Base-by-base conservation (phyloP, 805 yeast genomes). In the Ogataea henricii region DNA sequence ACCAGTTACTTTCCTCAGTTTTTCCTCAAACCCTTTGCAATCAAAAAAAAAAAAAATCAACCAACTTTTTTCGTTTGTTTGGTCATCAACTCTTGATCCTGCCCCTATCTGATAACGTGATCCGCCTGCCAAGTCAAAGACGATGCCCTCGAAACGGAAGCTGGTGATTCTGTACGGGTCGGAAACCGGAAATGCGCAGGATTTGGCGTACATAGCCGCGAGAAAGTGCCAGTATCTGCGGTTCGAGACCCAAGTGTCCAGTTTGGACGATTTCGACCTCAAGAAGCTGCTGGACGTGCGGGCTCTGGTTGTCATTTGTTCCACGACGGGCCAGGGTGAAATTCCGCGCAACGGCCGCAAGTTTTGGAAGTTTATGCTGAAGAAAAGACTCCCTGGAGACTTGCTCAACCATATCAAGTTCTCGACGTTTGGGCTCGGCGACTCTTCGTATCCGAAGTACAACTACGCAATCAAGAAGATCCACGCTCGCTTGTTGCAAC, bases 301-400 rank as follows among this genome's bases (percentile, higher is more conserved):
- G 6, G 66, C 67, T 23, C 70, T 81, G 44, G 71, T 83, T 18
- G 73, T 85, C 0, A 63, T 92, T 2, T 87, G 95, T 62, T 83
- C 97, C 1, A 92, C 99, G 0, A 86, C 96, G 1, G 98, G 99
- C 6, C 97, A 92, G 66, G 99, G 99, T 22, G 96, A 87, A 52
- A 66, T 92, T 27, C 98, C 99, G 0, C 67, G 86, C 35, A 89
- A 89, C 61, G 84, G 86, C 0, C 73, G 73, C 53, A 80, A 78
- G 51, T 79, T 92, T 53, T 87, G 96, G 95, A 74, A 76, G 54
- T 81, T 85, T 52, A 65, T 94, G 56, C 76, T 89, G 48, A 80
- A 78, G 61, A 81, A 77, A 62, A 82, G 81, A 54, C 76, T 92
- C 6, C 94, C 70, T 0, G 23, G 55, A 0, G 80, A 81, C 56